Evolutionary conservation across 495 filamentous ascomycete species (phyloP).

Genomic region (Viridothelium virens): DNA sequence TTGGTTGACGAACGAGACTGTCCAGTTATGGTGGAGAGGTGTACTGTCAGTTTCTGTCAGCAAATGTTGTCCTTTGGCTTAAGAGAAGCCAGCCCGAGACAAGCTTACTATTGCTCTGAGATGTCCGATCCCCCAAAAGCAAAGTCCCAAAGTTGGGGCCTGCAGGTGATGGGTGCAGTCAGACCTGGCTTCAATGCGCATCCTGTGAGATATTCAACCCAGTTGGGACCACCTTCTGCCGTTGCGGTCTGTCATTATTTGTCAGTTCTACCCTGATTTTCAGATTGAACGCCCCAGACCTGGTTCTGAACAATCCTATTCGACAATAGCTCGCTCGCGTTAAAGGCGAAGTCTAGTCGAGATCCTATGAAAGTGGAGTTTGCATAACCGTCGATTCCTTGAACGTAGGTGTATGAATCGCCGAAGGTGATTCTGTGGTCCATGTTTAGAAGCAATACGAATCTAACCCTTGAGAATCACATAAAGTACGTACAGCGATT

Average conservation of each 20-base stretch:
- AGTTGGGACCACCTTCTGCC: slow-evolving; percentile 46
- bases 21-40: slow-evolving; percentile 45
- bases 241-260: slow-evolving; percentile 30
- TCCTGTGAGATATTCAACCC: slow-evolving; percentile 43
- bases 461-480: background rate
- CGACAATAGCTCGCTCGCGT: slow-evolving; percentile 36
- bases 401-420: slow-evolving; percentile 49
- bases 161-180: slow-evolving; percentile 36
- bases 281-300: background rate
- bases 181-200: slow-evolving; percentile 38
- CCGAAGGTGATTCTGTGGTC: slow-evolving; percentile 40
- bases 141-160: slow-evolving; percentile 48
- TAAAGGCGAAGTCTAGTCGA: slow-evolving; percentile 36
- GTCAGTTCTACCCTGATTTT: background rate
- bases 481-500: background rate
- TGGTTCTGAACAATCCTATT: slow-evolving; percentile 47
- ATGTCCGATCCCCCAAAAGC: slow-evolving; percentile 49
- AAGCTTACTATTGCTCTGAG: slow-evolving; percentile 30
- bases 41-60: slow-evolving; percentile 13
- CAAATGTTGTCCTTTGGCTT: background rate
- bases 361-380: slow-evolving; percentile 48
- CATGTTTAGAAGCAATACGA: background rate
- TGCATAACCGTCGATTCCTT: slow-evolving; percentile 42
- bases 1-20: slow-evolving; percentile 27
- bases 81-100: background rate